Evolutionary conservation across 2,329 filamentous ascomycete species (phyloP).

Genomic region (Hypoxylon sp.): DNA sequence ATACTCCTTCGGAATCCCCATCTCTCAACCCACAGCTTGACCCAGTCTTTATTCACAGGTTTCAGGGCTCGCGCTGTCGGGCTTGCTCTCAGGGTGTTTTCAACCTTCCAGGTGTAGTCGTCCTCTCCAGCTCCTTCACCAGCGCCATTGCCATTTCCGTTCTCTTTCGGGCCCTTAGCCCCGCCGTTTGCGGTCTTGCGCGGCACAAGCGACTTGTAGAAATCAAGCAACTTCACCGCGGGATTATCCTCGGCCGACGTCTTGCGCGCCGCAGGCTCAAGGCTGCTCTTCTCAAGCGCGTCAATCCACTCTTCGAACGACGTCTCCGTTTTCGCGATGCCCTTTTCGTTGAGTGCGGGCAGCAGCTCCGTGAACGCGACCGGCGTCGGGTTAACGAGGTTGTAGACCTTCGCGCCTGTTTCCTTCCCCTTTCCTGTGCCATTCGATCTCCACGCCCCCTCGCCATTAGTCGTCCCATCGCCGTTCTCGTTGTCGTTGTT

Average conservation of each 20-base stretch:
- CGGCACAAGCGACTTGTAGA: slow-evolving; percentile 40
- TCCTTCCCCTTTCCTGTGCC: not conserved
- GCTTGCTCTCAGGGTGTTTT: slow-evolving; percentile 37
- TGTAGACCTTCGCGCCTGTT: slow-evolving; percentile 34
- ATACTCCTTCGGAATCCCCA: slow-evolving; percentile 34
- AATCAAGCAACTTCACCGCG: slow-evolving; percentile 39
- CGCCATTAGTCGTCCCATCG: too few relatives aligned
- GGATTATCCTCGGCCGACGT: slow-evolving; percentile 33
- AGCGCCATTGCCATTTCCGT: not conserved
- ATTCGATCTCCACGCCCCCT: not conserved
- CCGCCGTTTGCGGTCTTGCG: not conserved
- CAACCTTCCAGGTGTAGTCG: slow-evolving; percentile 37
- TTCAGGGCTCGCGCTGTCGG: slow-evolving; percentile 38
- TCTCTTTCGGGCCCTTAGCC: not conserved
- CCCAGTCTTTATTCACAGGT: slow-evolving; percentile 42
- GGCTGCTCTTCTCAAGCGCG: slow-evolving; percentile 33
- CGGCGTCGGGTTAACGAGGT: slow-evolving; percentile 41
- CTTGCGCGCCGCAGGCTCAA: slow-evolving; percentile 18
- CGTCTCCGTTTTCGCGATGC: slow-evolving; percentile 12
- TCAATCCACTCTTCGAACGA: slow-evolving; percentile 36
- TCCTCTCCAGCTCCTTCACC: slow-evolving; percentile 27
- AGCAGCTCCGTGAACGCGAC: slow-evolving; percentile 31
- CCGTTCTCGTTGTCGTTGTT: not conserved
- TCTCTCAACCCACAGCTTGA: slow-evolving; percentile 42
- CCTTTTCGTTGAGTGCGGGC: slow-evolving; percentile 34